A percentile compares a stretch with the other conserved stretches of the same genome.
phyloP scores from a whole-genome alignment of 495 filamentous ascomycete genomes.

The Pseudotulostoma volvatum region DNA sequence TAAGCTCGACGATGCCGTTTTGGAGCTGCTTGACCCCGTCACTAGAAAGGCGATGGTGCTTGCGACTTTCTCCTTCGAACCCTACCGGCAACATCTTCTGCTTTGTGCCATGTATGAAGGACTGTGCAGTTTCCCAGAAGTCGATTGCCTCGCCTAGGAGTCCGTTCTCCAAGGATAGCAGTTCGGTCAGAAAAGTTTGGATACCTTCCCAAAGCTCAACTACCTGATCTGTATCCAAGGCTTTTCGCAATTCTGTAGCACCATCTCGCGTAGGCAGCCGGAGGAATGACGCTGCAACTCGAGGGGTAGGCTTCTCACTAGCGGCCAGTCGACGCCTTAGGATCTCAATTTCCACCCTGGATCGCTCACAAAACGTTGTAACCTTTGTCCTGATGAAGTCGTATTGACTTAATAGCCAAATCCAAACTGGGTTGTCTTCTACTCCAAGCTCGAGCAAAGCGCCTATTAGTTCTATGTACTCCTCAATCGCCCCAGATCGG shows the following conservation, averaged over 20 bases:
- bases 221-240: conserved; percentile 56
- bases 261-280: conserved; percentile 49
- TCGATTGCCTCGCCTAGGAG: conserved; percentile 77
- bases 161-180: conserved; percentile 56
- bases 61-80: conserved; percentile 65
- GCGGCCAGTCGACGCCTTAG: conserved; percentile 62
- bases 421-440: conserved; percentile 88
- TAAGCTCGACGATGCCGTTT: conserved; percentile 60
- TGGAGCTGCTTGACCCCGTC: conserved; percentile 56
- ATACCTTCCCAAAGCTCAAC: conserved; percentile 85
- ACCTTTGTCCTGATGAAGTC: conserved; percentile 80
- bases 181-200: conserved; percentile 45
- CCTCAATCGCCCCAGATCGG: conserved; percentile 40
- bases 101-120: conserved; percentile 74
- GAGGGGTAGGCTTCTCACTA: conserved; percentile 49
- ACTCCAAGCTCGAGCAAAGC: conserved; percentile 82
- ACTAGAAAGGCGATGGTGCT: conserved; percentile 66
- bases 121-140: conserved; percentile 84
- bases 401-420: conserved; percentile 79
- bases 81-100: conserved; percentile 69
- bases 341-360: conserved; percentile 82
- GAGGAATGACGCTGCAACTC: conserved; percentile 54
- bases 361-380: conserved; percentile 56
- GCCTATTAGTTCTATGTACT: conserved; percentile 78
- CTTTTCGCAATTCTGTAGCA: conserved; percentile 33